These are phyloP conservation scores for Nigrospora osmanthi DNA, from an alignment of 2,329 filamentous ascomycete species.

Conservation along the genomic window DNA sequence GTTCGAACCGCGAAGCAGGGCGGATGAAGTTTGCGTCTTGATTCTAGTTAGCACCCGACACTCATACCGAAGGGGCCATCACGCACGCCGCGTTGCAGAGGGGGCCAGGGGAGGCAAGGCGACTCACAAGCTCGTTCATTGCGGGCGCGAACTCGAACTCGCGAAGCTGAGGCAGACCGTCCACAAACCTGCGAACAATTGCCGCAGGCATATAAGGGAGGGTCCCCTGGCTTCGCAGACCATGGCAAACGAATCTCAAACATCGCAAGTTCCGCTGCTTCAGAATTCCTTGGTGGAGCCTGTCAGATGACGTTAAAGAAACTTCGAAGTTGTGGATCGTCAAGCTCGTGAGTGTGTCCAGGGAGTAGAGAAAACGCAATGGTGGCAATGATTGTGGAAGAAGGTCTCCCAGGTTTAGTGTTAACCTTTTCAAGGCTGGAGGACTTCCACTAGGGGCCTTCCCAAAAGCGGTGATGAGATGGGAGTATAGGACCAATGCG, in stretches of 20 bases:
- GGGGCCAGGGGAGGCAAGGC: too few species aligned
- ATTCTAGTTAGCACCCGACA: neutral
- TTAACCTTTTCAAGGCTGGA: neutral
- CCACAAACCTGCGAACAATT: neutral
- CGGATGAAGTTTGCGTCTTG: neutral
- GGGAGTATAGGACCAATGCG: neutral
- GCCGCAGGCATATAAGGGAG: neutral
- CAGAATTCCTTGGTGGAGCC: conserved; percentile 1
- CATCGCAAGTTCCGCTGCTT: conserved; percentile 1
- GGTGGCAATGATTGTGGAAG: neutral
- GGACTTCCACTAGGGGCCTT: too few species aligned
- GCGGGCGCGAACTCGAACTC: conserved; percentile 2
- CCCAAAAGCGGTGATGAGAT: neutral
- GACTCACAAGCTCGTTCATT: neutral
- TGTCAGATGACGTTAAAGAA: neutral
- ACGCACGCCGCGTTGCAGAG: neutral
- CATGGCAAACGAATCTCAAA: neutral
- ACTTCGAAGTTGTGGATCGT: neutral
- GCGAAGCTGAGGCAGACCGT: conserved; percentile 1
- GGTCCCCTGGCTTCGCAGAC: neutral
- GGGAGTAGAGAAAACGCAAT: conserved; percentile 1
- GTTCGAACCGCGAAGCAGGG: neutral
- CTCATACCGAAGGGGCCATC: neutral
- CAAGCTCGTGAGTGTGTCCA: conserved; percentile 3
- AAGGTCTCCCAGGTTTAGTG: neutral